Evolutionary conservation across 805 yeast species (phyloP).

Genomic region (Wickerhamiella sorbophila): DNA sequence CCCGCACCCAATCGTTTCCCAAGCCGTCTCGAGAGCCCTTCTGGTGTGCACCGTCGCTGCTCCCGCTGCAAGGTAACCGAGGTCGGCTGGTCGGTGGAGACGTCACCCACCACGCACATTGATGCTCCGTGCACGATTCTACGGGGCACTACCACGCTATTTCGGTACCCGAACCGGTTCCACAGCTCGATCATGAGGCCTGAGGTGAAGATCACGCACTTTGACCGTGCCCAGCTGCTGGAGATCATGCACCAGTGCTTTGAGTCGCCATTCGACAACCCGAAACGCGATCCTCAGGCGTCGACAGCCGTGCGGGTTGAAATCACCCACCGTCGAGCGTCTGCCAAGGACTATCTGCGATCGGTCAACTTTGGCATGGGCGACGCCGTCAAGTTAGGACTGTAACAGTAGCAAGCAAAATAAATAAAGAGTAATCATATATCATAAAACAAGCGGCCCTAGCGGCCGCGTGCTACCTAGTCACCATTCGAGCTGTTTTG

Average conservation of each 20-base stretch:
- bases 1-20: not conserved
- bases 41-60: not conserved
- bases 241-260: slow-evolving; percentile 12
- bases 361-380: not conserved
- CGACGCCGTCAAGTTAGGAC: too few species aligned
- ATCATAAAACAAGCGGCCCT: too few species aligned
- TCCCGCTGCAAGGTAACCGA: not conserved
- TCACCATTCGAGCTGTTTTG: slow-evolving; percentile 7
- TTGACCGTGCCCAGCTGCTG: slow-evolving; percentile 9
- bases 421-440: too few species aligned
- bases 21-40: not conserved
- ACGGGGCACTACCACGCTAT: not conserved
- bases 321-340: not conserved
- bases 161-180: slow-evolving; percentile 9
- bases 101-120: not conserved
- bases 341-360: not conserved
- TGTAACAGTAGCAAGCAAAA: too few species aligned
- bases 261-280: slow-evolving; percentile 16
- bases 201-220: slow-evolving; percentile 5
- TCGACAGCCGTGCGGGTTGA: slow-evolving; percentile 5
- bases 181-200: slow-evolving; percentile 9
- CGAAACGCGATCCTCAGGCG: slow-evolving; percentile 1
- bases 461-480: too few species aligned
- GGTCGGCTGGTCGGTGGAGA: slow-evolving; percentile 1
- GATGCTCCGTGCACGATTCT: not conserved